Evolutionary conservation across 2,329 filamentous ascomycete species (phyloP).

Genomic region (Xylariomycetidae sp.): DNA sequence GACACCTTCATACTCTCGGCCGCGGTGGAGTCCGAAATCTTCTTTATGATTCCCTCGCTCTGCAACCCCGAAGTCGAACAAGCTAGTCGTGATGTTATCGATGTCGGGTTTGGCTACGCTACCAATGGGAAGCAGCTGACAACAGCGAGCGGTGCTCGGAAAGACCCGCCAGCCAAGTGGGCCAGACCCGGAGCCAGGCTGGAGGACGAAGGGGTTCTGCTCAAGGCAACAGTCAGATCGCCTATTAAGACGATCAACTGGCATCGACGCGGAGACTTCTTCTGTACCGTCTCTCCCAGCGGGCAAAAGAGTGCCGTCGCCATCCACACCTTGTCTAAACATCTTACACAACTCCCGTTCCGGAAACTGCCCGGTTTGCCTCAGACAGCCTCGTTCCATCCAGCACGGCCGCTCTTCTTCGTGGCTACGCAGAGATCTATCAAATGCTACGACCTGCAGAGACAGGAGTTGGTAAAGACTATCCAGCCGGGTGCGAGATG

Average conservation of each 20-base stretch:
- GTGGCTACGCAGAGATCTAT: constrained; percentile 93
- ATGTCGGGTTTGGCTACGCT: constrained; percentile 93
- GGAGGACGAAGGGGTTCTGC: constrained; percentile 71
- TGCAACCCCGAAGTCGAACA: constrained; percentile 70
- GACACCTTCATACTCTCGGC: constrained; percentile 79
- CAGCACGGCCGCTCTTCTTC: constrained; percentile 87
- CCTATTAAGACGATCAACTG: constrained; percentile 85
- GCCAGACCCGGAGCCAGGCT: constrained; percentile 69
- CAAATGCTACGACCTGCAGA: constrained; percentile 87
- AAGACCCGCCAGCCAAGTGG: constrained; percentile 78
- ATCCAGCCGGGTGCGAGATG: constrained; percentile 87
- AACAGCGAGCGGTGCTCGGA: constrained; percentile 54
- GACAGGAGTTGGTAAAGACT: constrained; percentile 87
- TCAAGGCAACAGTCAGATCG: constrained; percentile 75
- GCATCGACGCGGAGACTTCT: constrained; percentile 92
- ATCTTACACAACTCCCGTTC: constrained; percentile 93
- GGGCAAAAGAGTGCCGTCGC: constrained; percentile 77
- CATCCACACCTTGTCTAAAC: constrained; percentile 92
- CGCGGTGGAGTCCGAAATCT: constrained; percentile 79
- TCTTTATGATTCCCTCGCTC: constrained; percentile 73
- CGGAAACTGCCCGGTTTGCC: constrained; percentile 68
- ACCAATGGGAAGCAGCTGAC: constrained; percentile 57
- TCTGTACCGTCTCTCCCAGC: constrained; percentile 82
- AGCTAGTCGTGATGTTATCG: constrained; percentile 69
- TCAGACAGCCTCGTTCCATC: constrained; percentile 92